phyloP scores from a whole-genome alignment of 768 basidiomycete genomes.

The Rubroboletus satanas region DNA sequence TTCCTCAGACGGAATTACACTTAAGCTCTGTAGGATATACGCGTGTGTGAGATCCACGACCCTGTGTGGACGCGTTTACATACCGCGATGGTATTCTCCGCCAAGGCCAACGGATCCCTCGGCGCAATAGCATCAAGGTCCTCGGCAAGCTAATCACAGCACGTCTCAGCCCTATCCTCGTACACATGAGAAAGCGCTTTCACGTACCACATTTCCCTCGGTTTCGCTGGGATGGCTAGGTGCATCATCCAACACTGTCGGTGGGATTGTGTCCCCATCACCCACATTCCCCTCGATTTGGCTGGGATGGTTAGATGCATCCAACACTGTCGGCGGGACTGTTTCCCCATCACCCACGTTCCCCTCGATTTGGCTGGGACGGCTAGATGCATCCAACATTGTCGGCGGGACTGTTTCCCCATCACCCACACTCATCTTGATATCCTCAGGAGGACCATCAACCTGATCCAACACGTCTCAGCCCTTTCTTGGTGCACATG shows the following conservation, averaged over 20 bases:
- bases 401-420: no score
- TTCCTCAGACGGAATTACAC: neutral
- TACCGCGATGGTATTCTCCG: neutral
- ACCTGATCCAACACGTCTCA: neutral
- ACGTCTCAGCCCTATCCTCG: neutral
- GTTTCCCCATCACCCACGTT: no score
- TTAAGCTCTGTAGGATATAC: constrained; percentile 1
- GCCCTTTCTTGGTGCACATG: no score
- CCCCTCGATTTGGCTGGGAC: no score
- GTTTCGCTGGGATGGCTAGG: no score
- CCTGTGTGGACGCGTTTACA: neutral
- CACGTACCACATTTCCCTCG: neutral
- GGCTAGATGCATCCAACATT: no score
- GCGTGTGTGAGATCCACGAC: neutral
- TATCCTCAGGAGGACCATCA: neutral
- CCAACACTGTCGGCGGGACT: no score
- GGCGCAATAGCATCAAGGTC: neutral
- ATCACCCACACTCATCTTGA: neutral
- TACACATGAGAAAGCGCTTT: neutral
- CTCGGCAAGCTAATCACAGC: neutral
- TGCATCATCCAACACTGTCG: no score
- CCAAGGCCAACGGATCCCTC: neutral
- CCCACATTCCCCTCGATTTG: no score
- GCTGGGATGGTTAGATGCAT: no score
- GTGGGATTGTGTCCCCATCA: no score